These are phyloP conservation scores for Colletotrichum phormii DNA, from an alignment of 2,329 filamentous ascomycete species.

Conservation along the genomic window DNA sequence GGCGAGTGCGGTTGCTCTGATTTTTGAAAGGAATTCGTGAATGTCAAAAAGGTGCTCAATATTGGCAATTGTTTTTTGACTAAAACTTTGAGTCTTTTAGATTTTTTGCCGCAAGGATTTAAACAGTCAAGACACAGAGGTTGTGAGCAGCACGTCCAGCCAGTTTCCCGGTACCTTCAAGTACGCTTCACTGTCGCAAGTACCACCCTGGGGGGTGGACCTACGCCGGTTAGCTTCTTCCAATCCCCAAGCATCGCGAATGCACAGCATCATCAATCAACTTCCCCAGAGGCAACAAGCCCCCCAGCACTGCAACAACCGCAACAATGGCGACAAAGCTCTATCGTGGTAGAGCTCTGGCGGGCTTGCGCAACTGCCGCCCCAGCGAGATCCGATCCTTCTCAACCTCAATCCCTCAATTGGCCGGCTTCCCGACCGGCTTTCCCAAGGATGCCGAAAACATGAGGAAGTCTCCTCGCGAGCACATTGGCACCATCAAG, in stretches of 20 bases:
- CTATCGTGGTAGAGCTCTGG: constrained; percentile 66
- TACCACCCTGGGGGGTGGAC: constrained; percentile 6
- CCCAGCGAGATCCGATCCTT: constrained; percentile 37
- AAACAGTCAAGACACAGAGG: not conserved
- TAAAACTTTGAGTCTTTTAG: not conserved
- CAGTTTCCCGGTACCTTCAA: not conserved
- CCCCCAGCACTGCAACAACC: constrained; percentile 34
- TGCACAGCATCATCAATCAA: constrained; percentile 37
- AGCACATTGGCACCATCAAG: constrained; percentile 70
- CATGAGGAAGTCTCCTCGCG: constrained; percentile 73
- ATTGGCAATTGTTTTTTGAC: not conserved
- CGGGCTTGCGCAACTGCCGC: constrained; percentile 42
- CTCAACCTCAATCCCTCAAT: constrained; percentile 39
- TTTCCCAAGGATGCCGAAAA: constrained; percentile 71
- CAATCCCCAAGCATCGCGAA: constrained; percentile 28
- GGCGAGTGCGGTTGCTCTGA: not conserved
- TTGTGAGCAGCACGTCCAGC: not conserved
- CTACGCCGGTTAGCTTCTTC: constrained; percentile 32
- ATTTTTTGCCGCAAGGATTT: not conserved
- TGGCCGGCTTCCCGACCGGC: constrained; percentile 38
- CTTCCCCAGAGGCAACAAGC: constrained; percentile 36
- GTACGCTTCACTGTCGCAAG: not conserved
- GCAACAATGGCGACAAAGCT: constrained; percentile 71
- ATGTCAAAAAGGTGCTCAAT: not conserved
- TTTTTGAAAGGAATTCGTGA: not conserved